Evolutionary conservation across 352 stramenopile species (phyloP), one percentile per base, ranked within the genome.

Genomic region (Globisporangium cylindrosporum): DNA sequence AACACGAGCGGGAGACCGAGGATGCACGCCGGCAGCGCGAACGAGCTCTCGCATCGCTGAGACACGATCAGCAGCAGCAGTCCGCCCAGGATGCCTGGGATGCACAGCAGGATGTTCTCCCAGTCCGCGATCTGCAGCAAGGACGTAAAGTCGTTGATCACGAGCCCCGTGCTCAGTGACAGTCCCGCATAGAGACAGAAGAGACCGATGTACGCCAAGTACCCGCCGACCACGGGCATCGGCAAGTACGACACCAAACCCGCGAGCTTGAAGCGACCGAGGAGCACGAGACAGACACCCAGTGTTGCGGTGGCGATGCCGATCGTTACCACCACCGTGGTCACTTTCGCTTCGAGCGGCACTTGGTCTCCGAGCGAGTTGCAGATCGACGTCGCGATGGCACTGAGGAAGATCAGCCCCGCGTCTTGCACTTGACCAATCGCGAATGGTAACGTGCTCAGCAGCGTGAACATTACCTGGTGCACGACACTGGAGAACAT

Each of bases 401-500:
- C 84, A 56, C 80, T 95, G 22, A 99, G 80, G 78, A 99, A 99
- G 71, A 99, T 99, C 2, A 99, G 86, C 0, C 98, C 98, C 4
- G 97, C 97, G 73, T 99, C 97, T 76, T 99, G 98, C 1, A 99
- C 97, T 71, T 98, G 97, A 15, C 97, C 98, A 41, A 99, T 98
- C 9, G 98, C 96, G 78, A 99, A 99, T 0, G 93, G 92, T 43
- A 99, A 74, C 38, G 90, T 92, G 59, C 88, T 98, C 59, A 98
- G 83, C 10, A 90, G 61, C 2, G 88, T 95, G 69, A 93, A 94
- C 79, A 95, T 91, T 68, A 92, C 73, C 64, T 95, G 97, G 76
- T 99, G 98, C 22, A 99, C 78, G 20, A 97, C 89, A 32, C 93
- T 98, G 29, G 93, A 98, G 49, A 99, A 91, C 61, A 99, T 85